Evolutionary conservation across 2,329 filamentous ascomycete genomes (phyloP), one percentile per base, ranked within the genome.

Genomic region (Monosporascus ibericus): DNA sequence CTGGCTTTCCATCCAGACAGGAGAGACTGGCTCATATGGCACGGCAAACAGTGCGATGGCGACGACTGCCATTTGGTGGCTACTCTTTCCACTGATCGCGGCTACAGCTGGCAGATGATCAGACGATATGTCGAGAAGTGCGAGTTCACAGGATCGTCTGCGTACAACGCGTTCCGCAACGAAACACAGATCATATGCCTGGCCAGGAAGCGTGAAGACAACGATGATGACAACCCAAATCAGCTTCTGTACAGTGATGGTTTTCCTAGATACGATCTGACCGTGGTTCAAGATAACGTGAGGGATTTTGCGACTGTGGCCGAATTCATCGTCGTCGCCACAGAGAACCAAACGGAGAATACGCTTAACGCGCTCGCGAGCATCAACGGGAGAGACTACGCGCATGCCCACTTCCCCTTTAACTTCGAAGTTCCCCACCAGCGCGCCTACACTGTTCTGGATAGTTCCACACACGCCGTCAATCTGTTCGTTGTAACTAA

Each of bases 21-120:
- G 63, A 87, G 86, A 66, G 88, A 96, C 63, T 96, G 91, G 90
- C 76, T 97, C 44, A 88, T 99, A 55, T 97, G 92, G 91, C 83
- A 87, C 48, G 92, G 92, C 39, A 73, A 84, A 58, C 81, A 86
- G 56, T 95, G 90, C 65, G 80, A 68, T 34, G 67, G 73, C 3
- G 75, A 75, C 11, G 68, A 69, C 36, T 96, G 92, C 68, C 86
- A 88, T 61, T 77, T 77, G 1, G 82, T 88, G 56, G 90, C 92
- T 2, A 90, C 88, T 44, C 77, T 90, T 52, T 90, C 88, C 37
- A 85, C 75, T 34, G 90, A 96, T 64, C 87, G 90, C 49, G 92
- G 92, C 34, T 82, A 87, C 55, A 78, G 81, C 48, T 99, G 94
- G 94, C 74, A 84, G 50, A 83, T 84, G 6, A 74, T 95, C 42